phyloP scores from a whole-genome alignment of 257 asterid genomes.

The Eustoma russellianum region DNA sequence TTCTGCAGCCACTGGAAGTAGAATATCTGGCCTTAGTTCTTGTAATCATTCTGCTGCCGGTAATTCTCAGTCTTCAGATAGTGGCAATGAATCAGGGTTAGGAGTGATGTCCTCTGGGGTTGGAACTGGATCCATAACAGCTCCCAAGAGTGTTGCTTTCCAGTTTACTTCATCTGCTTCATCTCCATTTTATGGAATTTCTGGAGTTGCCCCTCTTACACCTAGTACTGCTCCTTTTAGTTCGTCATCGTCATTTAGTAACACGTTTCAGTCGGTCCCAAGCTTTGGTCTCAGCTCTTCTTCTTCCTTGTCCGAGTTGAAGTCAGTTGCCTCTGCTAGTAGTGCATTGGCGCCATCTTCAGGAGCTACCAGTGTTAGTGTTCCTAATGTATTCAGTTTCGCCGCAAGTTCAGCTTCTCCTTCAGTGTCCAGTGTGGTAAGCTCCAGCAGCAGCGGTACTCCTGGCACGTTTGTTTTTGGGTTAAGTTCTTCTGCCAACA shows the following conservation, averaged over 20 bases:
- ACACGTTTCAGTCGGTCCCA: slow-evolving; percentile 1
- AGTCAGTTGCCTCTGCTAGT: slow-evolving; percentile 7
- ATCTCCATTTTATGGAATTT: not conserved
- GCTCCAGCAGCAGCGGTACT: slow-evolving; percentile 21
- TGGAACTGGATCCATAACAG: slow-evolving; percentile 15
- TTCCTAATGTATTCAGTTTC: slow-evolving; percentile 13
- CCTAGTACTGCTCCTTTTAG: slow-evolving; percentile 1
- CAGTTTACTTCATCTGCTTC: slow-evolving; percentile 20
- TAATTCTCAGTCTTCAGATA: slow-evolving; percentile 4
- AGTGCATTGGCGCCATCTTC: slow-evolving; percentile 5
- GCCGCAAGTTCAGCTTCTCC: slow-evolving; percentile 33
- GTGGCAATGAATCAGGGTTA: slow-evolving; percentile 7
- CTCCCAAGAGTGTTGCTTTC: slow-evolving; percentile 7
- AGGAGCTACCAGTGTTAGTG: slow-evolving; percentile 4
- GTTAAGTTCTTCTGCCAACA: slow-evolving; percentile 18
- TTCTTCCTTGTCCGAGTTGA: slow-evolving; percentile 12
- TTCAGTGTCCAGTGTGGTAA: slow-evolving; percentile 24
- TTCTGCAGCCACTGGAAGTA: slow-evolving; percentile 7
- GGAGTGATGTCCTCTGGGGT: slow-evolving; percentile 7
- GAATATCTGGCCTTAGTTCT: slow-evolving; percentile 9
- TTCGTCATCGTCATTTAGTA: slow-evolving; percentile 8
- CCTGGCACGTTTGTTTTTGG: slow-evolving; percentile 31
- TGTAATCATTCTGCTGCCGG: slow-evolving; percentile 4
- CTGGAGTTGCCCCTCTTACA: slow-evolving; percentile 12
- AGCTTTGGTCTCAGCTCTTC: slow-evolving; percentile 11